phyloP scores from a whole-genome alignment of 2,329 filamentous ascomycete genomes.

The Aspergillus calidoustus region DNA sequence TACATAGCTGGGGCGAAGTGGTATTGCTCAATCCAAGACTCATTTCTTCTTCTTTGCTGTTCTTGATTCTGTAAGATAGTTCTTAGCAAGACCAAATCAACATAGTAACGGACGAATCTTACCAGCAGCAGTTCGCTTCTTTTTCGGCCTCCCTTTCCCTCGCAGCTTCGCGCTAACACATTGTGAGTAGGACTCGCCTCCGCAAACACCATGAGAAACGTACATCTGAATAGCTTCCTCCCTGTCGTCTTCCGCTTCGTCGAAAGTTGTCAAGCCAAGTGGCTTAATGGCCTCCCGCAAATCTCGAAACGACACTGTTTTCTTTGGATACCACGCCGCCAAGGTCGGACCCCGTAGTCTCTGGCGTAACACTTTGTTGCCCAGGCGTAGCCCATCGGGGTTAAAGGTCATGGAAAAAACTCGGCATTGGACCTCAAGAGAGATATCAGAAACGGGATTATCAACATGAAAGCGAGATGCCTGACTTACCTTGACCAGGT shows the following conservation, averaged over 20 bases:
- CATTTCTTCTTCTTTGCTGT: conserved; percentile 37
- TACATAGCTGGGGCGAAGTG: not conserved
- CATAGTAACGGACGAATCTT: conserved; percentile 16
- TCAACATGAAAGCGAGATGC: not conserved
- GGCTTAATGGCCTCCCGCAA: conserved; percentile 70
- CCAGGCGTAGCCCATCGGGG: conserved; percentile 77
- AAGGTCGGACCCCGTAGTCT: conserved; percentile 82
- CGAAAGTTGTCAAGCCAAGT: conserved; percentile 68
- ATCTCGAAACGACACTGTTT: conserved; percentile 71
- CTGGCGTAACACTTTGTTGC: conserved; percentile 91
- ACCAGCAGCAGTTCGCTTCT: conserved; percentile 69
- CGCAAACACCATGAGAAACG: conserved; percentile 35
- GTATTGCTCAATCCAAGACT: not conserved
- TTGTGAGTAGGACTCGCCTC: conserved; percentile 2
- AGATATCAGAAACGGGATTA: not conserved
- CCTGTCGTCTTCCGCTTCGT: conserved; percentile 82
- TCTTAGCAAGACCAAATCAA: not conserved
- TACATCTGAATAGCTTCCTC: conserved; percentile 65
- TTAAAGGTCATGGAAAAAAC: conserved; percentile 93
- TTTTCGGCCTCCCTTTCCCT: conserved; percentile 88
- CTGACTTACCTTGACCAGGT: conserved; percentile 71
- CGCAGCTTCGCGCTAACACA: conserved; percentile 68
- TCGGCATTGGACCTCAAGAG: conserved; percentile 76
- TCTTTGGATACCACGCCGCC: conserved; percentile 86
- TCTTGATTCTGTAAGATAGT: conserved; percentile 30